Conservation (phyloP, 1,284 basidiomycete genomes). For the Fomes fomentarius region DNA sequence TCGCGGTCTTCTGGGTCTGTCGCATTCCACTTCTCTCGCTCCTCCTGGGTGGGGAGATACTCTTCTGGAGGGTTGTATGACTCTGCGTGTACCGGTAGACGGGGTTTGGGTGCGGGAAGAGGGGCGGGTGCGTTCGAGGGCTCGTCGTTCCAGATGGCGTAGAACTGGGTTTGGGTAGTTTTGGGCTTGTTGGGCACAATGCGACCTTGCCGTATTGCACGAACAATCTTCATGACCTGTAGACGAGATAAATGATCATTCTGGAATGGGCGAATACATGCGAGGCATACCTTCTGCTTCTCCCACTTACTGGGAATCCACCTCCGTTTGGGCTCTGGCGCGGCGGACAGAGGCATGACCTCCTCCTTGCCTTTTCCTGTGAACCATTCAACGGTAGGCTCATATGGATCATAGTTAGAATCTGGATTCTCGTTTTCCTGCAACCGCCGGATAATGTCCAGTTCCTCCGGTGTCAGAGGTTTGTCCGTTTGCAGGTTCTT, state of each 20-base stretch:
- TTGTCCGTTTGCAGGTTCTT: conserved; percentile 87
- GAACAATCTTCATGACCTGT: conserved; percentile 99
- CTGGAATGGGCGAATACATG: no score
- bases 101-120: conserved; percentile 91
- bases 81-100: conserved; percentile 89
- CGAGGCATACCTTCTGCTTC: conserved; percentile 87
- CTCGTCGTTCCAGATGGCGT: conserved; percentile 87
- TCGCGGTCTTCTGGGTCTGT: conserved; percentile 92
- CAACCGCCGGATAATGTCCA: conserved; percentile 93
- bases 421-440: conserved; percentile 94
- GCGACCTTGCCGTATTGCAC: conserved; percentile 94
- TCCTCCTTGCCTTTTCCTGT: conserved; percentile 95
- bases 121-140: conserved; percentile 73
- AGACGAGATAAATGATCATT: not conserved
- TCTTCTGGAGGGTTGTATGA: conserved; percentile 99
- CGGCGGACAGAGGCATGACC: conserved; percentile 88
- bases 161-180: conserved; percentile 76
- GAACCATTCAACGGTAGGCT: conserved; percentile 95
- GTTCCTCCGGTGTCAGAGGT: conserved; percentile 87
- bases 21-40: conserved; percentile 84
- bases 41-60: conserved; percentile 91
- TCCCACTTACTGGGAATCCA: conserved; percentile 99
- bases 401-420: conserved; percentile 88
- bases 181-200: conserved; percentile 91
- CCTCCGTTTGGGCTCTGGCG: conserved; percentile 94